A percentile compares a stretch with the other conserved stretches of the same genome.
Conservation (phyloP, 1,139 yeast genomes). For the Diutina pseudorugosa region DNA sequence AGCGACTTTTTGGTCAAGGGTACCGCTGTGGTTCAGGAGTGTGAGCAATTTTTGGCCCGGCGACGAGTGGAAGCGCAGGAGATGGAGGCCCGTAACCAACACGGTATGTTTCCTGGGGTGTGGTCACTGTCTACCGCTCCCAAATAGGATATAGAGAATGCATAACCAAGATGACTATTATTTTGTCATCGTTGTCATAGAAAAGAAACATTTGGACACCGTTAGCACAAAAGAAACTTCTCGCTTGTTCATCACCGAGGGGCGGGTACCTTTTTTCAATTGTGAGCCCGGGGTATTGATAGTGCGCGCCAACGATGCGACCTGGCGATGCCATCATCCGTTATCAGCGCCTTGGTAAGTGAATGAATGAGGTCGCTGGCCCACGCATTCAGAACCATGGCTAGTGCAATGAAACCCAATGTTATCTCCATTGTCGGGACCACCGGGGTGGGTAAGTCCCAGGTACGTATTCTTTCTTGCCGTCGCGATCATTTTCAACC, state of each 20-base stretch:
- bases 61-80: conserved; percentile 45
- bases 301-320: background rate
- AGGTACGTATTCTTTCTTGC: conserved; percentile 24
- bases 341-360: background rate
- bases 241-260: background rate
- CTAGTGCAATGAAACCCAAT: conserved; percentile 7
- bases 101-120: background rate
- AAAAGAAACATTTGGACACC: background rate
- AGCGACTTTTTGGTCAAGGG: conserved; percentile 44
- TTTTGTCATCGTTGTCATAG: background rate
- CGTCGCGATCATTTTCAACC: conserved; percentile 4
- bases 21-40: conserved; percentile 31
- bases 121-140: background rate
- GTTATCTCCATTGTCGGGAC: conserved; percentile 80
- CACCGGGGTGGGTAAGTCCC: conserved; percentile 97
- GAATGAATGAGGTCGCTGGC: background rate
- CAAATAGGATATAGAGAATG: background rate
- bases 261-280: background rate
- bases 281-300: background rate
- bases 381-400: background rate
- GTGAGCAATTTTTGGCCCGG: conserved; percentile 41
- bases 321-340: background rate
- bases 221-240: background rate
- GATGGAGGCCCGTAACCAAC: conserved; percentile 10
- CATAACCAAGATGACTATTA: too few relatives aligned